phyloP scores from a whole-genome alignment of 805 yeast species.

The Yarrowia bubula region DNA sequence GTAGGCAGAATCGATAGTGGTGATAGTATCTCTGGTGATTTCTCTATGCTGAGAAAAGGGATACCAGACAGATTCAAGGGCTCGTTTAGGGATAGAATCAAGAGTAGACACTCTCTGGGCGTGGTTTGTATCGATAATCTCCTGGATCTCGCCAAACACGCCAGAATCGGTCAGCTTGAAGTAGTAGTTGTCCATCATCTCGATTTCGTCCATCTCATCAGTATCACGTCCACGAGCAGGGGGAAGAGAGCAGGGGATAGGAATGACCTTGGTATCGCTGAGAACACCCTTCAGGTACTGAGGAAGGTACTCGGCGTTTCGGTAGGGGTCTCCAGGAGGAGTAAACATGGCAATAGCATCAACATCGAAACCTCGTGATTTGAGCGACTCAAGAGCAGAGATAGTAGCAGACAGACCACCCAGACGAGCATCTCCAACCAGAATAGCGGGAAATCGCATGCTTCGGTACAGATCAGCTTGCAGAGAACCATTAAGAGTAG shows the following conservation, averaged over 20 bases:
- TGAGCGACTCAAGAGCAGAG: conserved; percentile 32
- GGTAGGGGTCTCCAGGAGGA: conserved; percentile 24
- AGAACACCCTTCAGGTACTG: conserved; percentile 28
- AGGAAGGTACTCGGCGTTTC: conserved; percentile 30
- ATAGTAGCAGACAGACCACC: conserved; percentile 34
- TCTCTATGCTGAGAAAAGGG: conserved; percentile 35
- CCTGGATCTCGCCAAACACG: conserved; percentile 4
- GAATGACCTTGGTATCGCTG: conserved; percentile 23
- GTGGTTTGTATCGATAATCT: conserved; percentile 25
- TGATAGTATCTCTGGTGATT: conserved; percentile 30
- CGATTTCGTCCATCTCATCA: conserved; percentile 23
- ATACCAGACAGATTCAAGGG: conserved; percentile 32
- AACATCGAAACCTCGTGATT: conserved; percentile 32
- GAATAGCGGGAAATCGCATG: conserved; percentile 31
- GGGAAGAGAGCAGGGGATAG: conserved; percentile 16
- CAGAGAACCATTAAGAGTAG: conserved; percentile 29
- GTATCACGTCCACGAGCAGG: conserved; percentile 28
- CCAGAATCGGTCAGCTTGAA: not conserved
- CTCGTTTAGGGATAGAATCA: conserved; percentile 28
- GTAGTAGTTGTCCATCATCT: conserved; percentile 30
- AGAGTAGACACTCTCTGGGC: conserved; percentile 24
- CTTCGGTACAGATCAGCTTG: conserved; percentile 34
- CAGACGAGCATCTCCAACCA: conserved; percentile 32
- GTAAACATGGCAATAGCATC: conserved; percentile 29
- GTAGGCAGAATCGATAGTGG: conserved; percentile 35